Conservation (phyloP, 352 stramenopile genomes). For the Phytophthora uliginosa region DNA sequence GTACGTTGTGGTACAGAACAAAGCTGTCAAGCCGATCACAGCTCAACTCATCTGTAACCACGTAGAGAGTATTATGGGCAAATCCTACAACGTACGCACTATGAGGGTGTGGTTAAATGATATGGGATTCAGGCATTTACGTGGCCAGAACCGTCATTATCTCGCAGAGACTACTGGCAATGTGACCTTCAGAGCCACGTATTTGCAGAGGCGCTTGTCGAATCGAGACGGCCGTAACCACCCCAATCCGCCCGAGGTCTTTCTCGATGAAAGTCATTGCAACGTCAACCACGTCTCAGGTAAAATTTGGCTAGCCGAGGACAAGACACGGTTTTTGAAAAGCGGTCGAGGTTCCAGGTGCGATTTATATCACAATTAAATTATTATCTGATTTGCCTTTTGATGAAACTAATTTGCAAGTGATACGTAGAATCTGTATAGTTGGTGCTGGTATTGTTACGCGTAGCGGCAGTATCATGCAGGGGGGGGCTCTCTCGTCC, state of each 20-base stretch:
- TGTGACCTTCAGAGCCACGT: constrained; percentile 9
- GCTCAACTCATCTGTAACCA: constrained; percentile 7
- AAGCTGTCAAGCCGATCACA: constrained; percentile 4
- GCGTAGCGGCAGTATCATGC: no score
- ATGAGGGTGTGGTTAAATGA: constrained; percentile 14
- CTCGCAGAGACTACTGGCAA: constrained; percentile 16
- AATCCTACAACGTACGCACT: neutral
- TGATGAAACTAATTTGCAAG: no score
- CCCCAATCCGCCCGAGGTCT: constrained; percentile 9
- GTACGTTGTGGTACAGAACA: constrained; percentile 6
- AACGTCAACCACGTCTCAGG: constrained; percentile 37
- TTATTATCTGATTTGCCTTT: no score
- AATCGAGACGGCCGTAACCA: no score
- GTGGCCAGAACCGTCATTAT: constrained; percentile 5
- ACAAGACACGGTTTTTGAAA: no score
- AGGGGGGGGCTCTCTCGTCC: no score
- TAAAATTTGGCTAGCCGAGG: no score
- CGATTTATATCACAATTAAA: no score
- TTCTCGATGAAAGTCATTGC: constrained; percentile 33
- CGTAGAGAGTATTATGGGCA: neutral
- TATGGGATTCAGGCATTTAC: constrained; percentile 13
- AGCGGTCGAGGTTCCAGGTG: no score
- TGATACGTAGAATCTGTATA: no score
- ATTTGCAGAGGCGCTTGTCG: constrained; percentile 4
- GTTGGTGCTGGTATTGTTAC: no score